Evolutionary conservation across 2,329 filamentous ascomycete species (phyloP).

Genomic region (Cephalotrichum gorgonifer): DNA sequence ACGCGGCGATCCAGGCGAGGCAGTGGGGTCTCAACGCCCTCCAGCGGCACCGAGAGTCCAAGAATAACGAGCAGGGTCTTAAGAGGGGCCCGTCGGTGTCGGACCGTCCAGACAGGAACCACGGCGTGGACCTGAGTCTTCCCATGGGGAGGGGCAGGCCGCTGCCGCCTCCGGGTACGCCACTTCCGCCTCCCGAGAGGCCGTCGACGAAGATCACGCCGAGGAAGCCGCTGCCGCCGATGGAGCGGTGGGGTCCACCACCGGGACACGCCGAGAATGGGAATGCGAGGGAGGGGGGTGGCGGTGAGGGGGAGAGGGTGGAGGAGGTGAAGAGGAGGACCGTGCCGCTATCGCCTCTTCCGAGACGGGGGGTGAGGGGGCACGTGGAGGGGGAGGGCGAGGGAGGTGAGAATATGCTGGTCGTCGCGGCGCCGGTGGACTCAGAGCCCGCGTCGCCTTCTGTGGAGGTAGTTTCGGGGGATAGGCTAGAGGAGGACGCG

Average conservation of each 20-base stretch:
- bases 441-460: conserved; percentile 46
- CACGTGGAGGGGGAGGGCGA: conserved; percentile 22
- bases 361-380: conserved; percentile 29
- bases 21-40: conserved; percentile 51
- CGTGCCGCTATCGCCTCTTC: conserved; percentile 32
- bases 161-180: conserved; percentile 69
- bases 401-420: conserved; percentile 43
- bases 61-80: conserved; percentile 16
- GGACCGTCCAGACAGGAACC: background rate
- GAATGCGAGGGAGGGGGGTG: conserved; percentile 20
- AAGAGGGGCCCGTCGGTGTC: background rate
- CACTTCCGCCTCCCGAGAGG: conserved; percentile 60
- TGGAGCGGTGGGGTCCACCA: conserved; percentile 9
- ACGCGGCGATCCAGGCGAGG: conserved; percentile 42
- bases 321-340: background rate
- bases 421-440: conserved; percentile 55
- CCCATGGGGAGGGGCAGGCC: conserved; percentile 79
- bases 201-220: conserved; percentile 46
- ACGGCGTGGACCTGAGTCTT: conserved; percentile 37
- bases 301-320: conserved; percentile 9
- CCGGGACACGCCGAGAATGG: conserved; percentile 2
- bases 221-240: conserved; percentile 49
- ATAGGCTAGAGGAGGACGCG: background rate
- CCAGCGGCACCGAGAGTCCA: conserved; percentile 38
- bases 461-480: background rate